These are phyloP conservation scores for Lachnellula hyalina DNA, from an alignment of 2,329 filamentous ascomycete species.

Conservation along the genomic window DNA sequence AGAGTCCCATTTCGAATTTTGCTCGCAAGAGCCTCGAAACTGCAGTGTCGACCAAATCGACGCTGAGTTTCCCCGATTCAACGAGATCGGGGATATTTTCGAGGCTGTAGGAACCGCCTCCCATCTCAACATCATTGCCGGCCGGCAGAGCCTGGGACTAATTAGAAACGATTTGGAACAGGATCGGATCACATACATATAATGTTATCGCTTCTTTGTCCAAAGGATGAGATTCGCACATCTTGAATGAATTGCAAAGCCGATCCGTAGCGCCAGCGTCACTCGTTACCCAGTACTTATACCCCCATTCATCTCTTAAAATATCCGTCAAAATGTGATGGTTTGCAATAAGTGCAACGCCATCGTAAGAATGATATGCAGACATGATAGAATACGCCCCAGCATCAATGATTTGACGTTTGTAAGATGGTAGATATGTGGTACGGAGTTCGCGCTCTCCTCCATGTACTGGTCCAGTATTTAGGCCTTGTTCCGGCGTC, in stretches of 20 bases:
- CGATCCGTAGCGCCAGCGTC: conserved; percentile 69
- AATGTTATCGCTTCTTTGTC: conserved; percentile 62
- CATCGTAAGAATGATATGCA: conserved; percentile 70
- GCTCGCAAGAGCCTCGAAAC: conserved; percentile 59
- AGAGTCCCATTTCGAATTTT: conserved; percentile 66
- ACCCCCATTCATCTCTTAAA: conserved; percentile 66
- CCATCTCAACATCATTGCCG: conserved; percentile 72
- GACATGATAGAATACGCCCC: conserved; percentile 67
- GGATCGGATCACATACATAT: conserved; percentile 35
- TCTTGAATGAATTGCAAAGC: conserved; percentile 57
- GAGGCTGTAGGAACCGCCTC: conserved; percentile 67
- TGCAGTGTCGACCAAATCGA: conserved; percentile 57
- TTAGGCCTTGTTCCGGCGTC: conserved; percentile 65
- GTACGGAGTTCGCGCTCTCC: conserved; percentile 50
- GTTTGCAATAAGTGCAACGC: conserved; percentile 62
- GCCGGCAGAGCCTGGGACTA: conserved; percentile 51
- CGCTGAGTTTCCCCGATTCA: conserved; percentile 53
- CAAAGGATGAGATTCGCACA: conserved; percentile 55
- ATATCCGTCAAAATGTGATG: conserved; percentile 63
- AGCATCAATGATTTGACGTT: conserved; percentile 64
- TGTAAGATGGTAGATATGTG: conserved; percentile 56
- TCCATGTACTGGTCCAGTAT: conserved; percentile 53
- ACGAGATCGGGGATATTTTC: conserved; percentile 61
- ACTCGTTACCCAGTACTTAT: conserved; percentile 59
- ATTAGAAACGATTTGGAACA: neutral